Conservation (phyloP, 176 grass and related monocot species). For the Cenchrus americanus region DNA sequence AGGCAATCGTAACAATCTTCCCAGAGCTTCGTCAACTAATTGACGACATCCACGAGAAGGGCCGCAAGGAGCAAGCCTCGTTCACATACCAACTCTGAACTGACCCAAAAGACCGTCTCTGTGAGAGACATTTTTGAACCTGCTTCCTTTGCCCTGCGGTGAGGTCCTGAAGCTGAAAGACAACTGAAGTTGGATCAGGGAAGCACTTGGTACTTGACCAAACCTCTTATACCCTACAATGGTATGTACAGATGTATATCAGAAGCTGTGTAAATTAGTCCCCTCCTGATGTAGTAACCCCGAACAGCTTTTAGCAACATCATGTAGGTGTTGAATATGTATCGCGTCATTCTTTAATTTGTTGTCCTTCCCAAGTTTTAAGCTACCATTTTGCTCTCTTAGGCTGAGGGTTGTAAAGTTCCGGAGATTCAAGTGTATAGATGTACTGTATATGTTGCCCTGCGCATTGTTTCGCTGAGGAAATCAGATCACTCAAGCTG, state of each 20-base stretch:
- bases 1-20: constrained; percentile 75
- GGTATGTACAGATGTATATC: constrained; percentile 53
- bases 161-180: not conserved
- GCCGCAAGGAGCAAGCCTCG: constrained; percentile 45
- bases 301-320: constrained; percentile 22
- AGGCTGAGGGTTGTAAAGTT: constrained; percentile 37
- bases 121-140: not conserved
- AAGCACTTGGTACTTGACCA: not conserved
- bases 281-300: constrained; percentile 30
- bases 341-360: constrained; percentile 46
- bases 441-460: not conserved
- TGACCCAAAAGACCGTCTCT: not conserved
- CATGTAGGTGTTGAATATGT: constrained; percentile 23
- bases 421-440: constrained; percentile 44
- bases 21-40: constrained; percentile 81
- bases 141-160: not conserved
- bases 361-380: not conserved
- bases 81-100: constrained; percentile 56
- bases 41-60: constrained; percentile 78
- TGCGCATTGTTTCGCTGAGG: constrained; percentile 6
- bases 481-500: not conserved
- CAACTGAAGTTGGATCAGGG: constrained; percentile 19
- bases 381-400: constrained; percentile 3
- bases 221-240: not conserved
- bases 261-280: constrained; percentile 49